Evolutionary conservation across 78 protist species (phyloP), one percentile per base, ranked within the genome.

Genomic region (Chrysochromulina tobinii): DNA sequence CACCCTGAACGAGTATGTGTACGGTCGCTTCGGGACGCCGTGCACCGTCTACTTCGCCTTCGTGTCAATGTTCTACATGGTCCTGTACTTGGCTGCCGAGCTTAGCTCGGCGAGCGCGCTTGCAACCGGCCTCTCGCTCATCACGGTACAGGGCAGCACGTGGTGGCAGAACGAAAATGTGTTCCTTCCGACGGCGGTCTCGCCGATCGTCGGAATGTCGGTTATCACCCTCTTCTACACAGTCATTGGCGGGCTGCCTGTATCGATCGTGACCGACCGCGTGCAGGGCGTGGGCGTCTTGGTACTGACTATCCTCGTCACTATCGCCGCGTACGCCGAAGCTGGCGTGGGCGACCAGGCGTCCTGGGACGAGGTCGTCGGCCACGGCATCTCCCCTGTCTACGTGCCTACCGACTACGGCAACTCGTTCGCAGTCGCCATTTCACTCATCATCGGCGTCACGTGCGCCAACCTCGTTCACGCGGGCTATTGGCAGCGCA

Each of bases 271-370:
- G 50, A 79, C 87, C 87, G 87, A 79, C 61, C 38, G 14, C 53
- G 20, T 79, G 21, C 87, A 79, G 87, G 87, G 87, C 64, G 64
- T 54, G 18, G 48, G 48, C 64, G 20, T 79, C 87, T 23, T 79
- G 50, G 4, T 79, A 17, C 20, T 79, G 64, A 21, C 50, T 8
- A 20, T 79, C 59, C 0, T 79, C 21, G 2, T 79, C 54, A 0
- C 23, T 0, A 54, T 79, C 87, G 87, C 64, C 64, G 48, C 83
- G 12, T 75, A 59, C 0, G 64, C 64, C 7, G 7, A 59, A 7
- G 64, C 64, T 7, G 64, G 12, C 64, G 64, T 7, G 64, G 7
- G 64, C 23, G 64, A 59, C 64, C 23, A 7, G 23, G 7, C 64
- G 7, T 12, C 23, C 64, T 59, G 7, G 23, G 7, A 7, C 12